Evolutionary conservation across 768 basidiomycete species (phyloP).

Genomic region (Sarcomyxa edulis): DNA sequence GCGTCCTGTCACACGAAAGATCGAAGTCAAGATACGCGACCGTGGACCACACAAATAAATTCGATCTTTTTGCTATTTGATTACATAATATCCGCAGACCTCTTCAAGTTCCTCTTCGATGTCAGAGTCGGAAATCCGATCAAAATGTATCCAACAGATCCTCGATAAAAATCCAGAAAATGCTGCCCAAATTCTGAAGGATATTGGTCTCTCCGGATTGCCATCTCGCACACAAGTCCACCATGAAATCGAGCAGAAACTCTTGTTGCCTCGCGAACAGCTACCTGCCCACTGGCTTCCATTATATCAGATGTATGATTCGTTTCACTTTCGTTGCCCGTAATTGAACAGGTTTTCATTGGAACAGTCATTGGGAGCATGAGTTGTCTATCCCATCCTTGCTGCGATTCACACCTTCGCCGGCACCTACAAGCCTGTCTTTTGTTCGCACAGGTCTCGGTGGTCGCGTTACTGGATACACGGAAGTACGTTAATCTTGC

Average conservation of each 20-base stretch:
- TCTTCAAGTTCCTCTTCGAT: too few species aligned
- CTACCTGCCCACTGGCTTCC: slow-evolving; percentile 72
- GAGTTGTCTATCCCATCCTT: slow-evolving; percentile 56
- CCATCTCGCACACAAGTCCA: slow-evolving; percentile 59
- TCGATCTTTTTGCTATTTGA: too few species aligned
- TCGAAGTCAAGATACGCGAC: too few species aligned
- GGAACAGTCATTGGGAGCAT: slow-evolving; percentile 71
- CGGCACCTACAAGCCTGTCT: slow-evolving; percentile 67
- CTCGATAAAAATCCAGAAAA: slow-evolving; percentile 36
- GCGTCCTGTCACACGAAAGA: too few species aligned
- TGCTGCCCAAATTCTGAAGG: slow-evolving; percentile 38
- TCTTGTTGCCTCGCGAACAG: slow-evolving; percentile 63
- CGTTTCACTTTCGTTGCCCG: slow-evolving; percentile 5
- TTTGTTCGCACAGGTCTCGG: slow-evolving; percentile 77
- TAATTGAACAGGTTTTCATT: slow-evolving; percentile 9
- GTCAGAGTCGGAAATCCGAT: too few species aligned
- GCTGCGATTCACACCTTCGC: slow-evolving; percentile 60
- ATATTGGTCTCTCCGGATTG: slow-evolving; percentile 51
- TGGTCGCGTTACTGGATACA: slow-evolving; percentile 76
- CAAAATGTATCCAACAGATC: slow-evolving; percentile 47
- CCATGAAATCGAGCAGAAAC: slow-evolving; percentile 65
- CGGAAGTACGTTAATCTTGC: slow-evolving; percentile 46
- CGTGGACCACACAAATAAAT: too few species aligned
- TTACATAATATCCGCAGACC: too few species aligned
- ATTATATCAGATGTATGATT: slow-evolving; percentile 76